Percentiles rank a stretch among this genome's conserved stretches.
Evolutionary conservation across 106 monocot species (phyloP).

Genomic region (Dioscorea zingiberensis): DNA sequence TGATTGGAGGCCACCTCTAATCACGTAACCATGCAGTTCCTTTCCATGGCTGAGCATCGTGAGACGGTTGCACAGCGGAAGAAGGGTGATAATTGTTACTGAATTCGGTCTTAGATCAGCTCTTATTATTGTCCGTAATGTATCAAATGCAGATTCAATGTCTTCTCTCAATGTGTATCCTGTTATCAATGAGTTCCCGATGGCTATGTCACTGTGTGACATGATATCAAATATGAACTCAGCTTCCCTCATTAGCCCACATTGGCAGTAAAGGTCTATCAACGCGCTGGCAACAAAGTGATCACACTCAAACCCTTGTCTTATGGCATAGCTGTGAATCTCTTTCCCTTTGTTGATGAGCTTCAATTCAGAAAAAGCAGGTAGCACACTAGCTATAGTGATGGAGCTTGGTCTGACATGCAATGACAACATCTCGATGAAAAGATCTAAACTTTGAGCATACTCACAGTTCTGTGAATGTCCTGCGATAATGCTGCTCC

Average conservation of each 20-base stretch:
- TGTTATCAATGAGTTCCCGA: constrained; percentile 51
- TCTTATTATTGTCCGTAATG: constrained; percentile 16
- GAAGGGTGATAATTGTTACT: constrained; percentile 42
- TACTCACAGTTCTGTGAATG: constrained; percentile 44
- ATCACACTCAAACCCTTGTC: constrained; percentile 24
- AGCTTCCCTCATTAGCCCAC: constrained; percentile 26
- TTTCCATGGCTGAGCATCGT: constrained; percentile 50
- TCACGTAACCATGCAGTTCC: constrained; percentile 41
- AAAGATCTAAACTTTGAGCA: constrained; percentile 13
- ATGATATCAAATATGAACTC: constrained; percentile 16
- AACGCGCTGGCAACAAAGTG: constrained; percentile 40
- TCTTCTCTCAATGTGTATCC: constrained; percentile 36
- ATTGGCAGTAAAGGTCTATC: constrained; percentile 45
- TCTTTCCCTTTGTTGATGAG: constrained; percentile 30
- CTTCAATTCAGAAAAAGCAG: constrained; percentile 18
- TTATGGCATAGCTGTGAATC: constrained; percentile 42
- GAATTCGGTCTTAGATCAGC: constrained; percentile 21
- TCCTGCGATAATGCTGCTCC: constrained; percentile 60
- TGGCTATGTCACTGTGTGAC: constrained; percentile 30
- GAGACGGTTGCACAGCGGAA: constrained; percentile 41
- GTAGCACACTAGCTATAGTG: constrained; percentile 42
- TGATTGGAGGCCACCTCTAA: constrained; percentile 12
- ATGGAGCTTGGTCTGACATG: constrained; percentile 30
- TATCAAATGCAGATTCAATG: constrained; percentile 20
- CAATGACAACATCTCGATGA: constrained; percentile 28